Percentiles rank a stretch among this genome's conserved stretches.
Evolutionary conservation across 1,284 basidiomycete species (phyloP).

Genomic region (Quambalaria eucalypti): DNA sequence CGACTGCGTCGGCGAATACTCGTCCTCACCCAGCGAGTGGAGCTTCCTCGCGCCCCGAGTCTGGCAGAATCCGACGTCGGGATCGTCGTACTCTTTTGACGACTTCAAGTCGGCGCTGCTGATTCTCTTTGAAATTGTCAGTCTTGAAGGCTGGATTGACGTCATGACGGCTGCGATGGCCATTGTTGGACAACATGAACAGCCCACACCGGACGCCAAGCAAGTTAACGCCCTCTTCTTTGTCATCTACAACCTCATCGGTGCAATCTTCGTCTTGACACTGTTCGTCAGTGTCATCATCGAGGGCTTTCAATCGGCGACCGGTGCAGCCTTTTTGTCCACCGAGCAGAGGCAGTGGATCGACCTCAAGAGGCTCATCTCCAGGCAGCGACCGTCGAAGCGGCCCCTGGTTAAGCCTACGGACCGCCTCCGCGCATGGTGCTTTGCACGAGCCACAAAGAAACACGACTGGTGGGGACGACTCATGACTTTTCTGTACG

Average conservation of each 20-base stretch:
- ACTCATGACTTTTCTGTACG: slow-evolving; percentile 70
- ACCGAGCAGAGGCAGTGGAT: slow-evolving; percentile 91
- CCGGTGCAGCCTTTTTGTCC: slow-evolving; percentile 64
- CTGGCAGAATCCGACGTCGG: slow-evolving; percentile 77
- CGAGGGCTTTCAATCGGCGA: slow-evolving; percentile 76
- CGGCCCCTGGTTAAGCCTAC: slow-evolving; percentile 60
- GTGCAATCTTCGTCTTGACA: slow-evolving; percentile 64
- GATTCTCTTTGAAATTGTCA: slow-evolving; percentile 94
- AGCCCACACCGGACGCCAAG: slow-evolving; percentile 32
- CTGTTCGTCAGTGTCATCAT: slow-evolving; percentile 71
- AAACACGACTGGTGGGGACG: slow-evolving; percentile 93
- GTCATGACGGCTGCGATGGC: slow-evolving; percentile 76
- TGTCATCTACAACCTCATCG: slow-evolving; percentile 82
- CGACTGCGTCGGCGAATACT: slow-evolving; percentile 70
- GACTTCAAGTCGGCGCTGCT: slow-evolving; percentile 74
- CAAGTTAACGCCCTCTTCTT: slow-evolving; percentile 72
- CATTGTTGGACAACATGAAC: slow-evolving; percentile 57
- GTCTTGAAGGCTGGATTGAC: slow-evolving; percentile 86
- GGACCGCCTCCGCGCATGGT: slow-evolving; percentile 66
- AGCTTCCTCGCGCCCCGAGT: slow-evolving; percentile 70
- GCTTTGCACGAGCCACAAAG: slow-evolving; percentile 76
- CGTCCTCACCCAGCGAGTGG: slow-evolving; percentile 49
- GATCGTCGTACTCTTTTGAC: slow-evolving; percentile 84
- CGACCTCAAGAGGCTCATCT: slow-evolving; percentile 79
- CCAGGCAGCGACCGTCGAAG: slow-evolving; percentile 75